phyloP scores from a whole-genome alignment of 2,329 filamentous ascomycete genomes.

The Aureobasidium pullulans region DNA sequence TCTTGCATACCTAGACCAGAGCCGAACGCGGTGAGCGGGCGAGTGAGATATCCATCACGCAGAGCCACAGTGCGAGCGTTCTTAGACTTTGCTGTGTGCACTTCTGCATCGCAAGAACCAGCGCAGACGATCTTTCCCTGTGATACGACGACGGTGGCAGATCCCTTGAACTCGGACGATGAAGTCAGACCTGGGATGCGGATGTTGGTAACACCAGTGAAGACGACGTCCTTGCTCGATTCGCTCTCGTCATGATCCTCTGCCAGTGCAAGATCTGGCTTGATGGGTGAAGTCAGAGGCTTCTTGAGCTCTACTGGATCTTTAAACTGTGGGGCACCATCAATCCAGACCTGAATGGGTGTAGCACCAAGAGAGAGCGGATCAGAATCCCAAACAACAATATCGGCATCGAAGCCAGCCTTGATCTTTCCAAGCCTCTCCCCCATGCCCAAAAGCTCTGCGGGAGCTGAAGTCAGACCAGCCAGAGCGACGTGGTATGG shows the following conservation, averaged over 20 bases:
- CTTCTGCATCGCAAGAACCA: conserved; percentile 44
- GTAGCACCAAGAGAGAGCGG: conserved; percentile 33
- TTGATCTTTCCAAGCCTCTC: conserved; percentile 35
- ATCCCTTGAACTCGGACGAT: conserved; percentile 20
- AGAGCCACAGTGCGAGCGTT: conserved; percentile 40
- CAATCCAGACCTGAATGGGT: conserved; percentile 37
- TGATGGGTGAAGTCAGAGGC: conserved; percentile 33
- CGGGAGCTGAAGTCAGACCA: conserved; percentile 33
- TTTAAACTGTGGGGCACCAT: conserved; percentile 45
- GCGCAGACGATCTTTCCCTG: conserved; percentile 51
- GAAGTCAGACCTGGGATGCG: conserved; percentile 34
- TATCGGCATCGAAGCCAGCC: conserved; percentile 34
- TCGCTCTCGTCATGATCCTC: conserved; percentile 30
- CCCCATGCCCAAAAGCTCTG: conserved; percentile 33
- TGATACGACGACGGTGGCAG: conserved; percentile 43
- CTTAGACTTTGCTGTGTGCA: conserved; percentile 30
- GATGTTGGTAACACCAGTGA: conserved; percentile 50
- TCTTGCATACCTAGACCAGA: conserved; percentile 55
- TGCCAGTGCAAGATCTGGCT: conserved; percentile 35
- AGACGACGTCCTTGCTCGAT: conserved; percentile 38
- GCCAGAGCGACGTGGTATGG: conserved; percentile 35
- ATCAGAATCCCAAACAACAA: conserved; percentile 38
- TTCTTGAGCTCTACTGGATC: conserved; percentile 46
- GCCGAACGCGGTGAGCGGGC: conserved; percentile 54
- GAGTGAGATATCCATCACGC: conserved; percentile 53